Base-by-base conservation (phyloP, 139 green algal genomes). In the Volvox reticuliferus region DNA sequence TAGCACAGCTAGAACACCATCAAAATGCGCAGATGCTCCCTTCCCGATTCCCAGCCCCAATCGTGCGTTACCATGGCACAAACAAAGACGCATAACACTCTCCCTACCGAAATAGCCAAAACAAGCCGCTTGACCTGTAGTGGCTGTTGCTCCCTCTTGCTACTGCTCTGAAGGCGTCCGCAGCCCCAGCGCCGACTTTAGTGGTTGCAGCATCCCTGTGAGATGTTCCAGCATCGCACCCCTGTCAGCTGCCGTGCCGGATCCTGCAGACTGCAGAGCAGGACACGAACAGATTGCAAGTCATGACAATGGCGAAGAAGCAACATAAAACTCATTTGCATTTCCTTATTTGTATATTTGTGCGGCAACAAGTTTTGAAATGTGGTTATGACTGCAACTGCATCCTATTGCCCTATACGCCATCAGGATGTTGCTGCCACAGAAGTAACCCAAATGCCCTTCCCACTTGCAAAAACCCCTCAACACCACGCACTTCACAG, bases 121-220 rank as follows among this genome's bases (percentile, higher is more conserved):
- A 55, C 44, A 55, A 55, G 44, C 5, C 9, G 9, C 44, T 14
- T 14, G 44, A 55, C 5, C 44, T 14, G 44, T 55, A 55, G 9
- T 9, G 44, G 9, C 44, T 55, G 44, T 55, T 55, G 5, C 44
- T 55, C 9, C 44, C 9, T 55, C 5, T 14, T 55, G 44, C 44
- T 55, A 55, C 9, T 55, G 44, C 44, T 55, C 44, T 9, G 44
- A 55, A 55, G 44, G 44, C 44, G 44, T 55, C 62, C 50, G 79
- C 26, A 93, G 30, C 19, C 88, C 92, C 44, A 88, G 88, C 30
- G 91, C 69, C 28, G 44, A 63, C 80, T 93, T 93, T 33, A 95
- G 88, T n/a, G 37, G 24, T 20, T 78, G 69, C 91, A 93, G 67
- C 85, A 63, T 36, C 85, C 17, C 88, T 26, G 61, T 79, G 44